phyloP scores from a whole-genome alignment of 768 basidiomycete species.

The Lactarius psammicola region DNA sequence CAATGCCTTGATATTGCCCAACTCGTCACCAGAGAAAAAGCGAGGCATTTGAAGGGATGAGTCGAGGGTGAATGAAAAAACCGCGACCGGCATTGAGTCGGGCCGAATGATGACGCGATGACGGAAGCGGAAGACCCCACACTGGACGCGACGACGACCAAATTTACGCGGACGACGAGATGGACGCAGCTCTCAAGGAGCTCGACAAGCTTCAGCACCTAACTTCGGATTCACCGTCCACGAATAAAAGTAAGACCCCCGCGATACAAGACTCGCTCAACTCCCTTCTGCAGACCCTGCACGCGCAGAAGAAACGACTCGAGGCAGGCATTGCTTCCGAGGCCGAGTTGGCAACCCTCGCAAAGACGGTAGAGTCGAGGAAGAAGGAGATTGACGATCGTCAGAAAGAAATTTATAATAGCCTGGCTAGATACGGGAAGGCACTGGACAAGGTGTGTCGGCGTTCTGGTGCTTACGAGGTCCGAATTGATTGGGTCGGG shows the following conservation, averaged over 20 bases:
- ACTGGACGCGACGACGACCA: not conserved
- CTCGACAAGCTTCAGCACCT: conserved; percentile 72
- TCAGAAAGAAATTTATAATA: conserved; percentile 84
- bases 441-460: conserved; percentile 80
- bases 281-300: conserved; percentile 56
- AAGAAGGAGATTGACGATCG: conserved; percentile 87
- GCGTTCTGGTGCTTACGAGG: not conserved
- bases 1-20: conserved; percentile 70
- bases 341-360: conserved; percentile 49
- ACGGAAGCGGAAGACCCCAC: not conserved
- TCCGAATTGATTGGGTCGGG: conserved; percentile 21
- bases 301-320: conserved; percentile 53
- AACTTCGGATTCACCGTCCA: conserved; percentile 40
- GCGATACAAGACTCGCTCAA: conserved; percentile 63
- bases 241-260: conserved; percentile 50
- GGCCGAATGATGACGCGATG: not conserved
- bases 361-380: conserved; percentile 58
- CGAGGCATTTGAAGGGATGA: conserved; percentile 49
- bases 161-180: conserved; percentile 33
- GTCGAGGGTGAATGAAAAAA: not conserved
- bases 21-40: conserved; percentile 76
- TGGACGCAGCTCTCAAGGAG: conserved; percentile 79
- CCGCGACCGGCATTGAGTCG: not conserved
- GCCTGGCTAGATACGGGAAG: conserved; percentile 77
- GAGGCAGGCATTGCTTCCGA: conserved; percentile 49